phyloP scores from a whole-genome alignment of 805 yeast genomes.

The Yarrowia sp. region DNA sequence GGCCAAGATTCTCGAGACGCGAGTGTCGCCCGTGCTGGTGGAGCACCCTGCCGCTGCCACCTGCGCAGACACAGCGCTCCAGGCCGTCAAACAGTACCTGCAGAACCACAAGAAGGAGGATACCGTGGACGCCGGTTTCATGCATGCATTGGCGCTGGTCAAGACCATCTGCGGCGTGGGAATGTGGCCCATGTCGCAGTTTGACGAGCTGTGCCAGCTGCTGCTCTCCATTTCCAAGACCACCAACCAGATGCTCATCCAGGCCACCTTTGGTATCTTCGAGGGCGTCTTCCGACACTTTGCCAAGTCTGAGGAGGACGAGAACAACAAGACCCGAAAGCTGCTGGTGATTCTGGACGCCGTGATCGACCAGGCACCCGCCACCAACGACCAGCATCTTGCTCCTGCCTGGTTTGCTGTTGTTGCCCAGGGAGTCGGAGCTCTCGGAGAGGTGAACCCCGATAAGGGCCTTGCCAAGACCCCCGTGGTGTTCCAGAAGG shows the following conservation, averaged over 20 bases:
- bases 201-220: constrained; percentile 76
- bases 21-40: constrained; percentile 78
- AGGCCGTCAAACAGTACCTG: constrained; percentile 58
- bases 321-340: constrained; percentile 62
- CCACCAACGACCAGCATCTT: constrained; percentile 79
- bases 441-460: constrained; percentile 62
- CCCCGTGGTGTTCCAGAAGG: constrained; percentile 62
- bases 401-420: constrained; percentile 97
- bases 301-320: constrained; percentile 56
- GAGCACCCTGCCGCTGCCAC: constrained; percentile 78
- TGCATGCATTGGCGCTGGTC: constrained; percentile 81
- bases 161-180: constrained; percentile 71
- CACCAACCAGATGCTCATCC: constrained; percentile 83
- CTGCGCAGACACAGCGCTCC: constrained; percentile 72
- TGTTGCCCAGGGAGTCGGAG: constrained; percentile 76
- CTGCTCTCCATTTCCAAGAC: constrained; percentile 79
- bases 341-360: constrained; percentile 70
- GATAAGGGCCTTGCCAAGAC: constrained; percentile 61
- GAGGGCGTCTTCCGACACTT: constrained; percentile 77
- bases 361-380: constrained; percentile 80
- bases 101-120: constrained; percentile 50
- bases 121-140: constrained; percentile 60
- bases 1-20: constrained; percentile 63
- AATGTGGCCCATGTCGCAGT: constrained; percentile 79
- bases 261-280: constrained; percentile 82